phyloP scores from a whole-genome alignment of 441 rosid genomes.

The Theobroma grandiflorum region DNA sequence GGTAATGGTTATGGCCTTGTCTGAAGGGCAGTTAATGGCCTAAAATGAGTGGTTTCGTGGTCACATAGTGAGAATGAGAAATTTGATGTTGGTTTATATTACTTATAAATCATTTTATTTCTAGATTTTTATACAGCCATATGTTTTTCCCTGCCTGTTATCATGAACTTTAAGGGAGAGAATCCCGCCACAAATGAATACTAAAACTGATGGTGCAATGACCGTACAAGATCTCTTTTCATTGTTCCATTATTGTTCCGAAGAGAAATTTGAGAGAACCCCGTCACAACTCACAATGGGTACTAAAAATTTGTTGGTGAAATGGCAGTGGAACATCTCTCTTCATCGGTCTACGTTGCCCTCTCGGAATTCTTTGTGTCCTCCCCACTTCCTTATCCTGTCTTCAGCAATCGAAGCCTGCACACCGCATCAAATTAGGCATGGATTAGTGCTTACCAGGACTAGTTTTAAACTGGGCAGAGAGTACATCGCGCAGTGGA shows the following conservation, averaged over 20 bases:
- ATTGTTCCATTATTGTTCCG: not conserved
- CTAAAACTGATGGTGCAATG: not conserved
- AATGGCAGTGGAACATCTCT: not conserved
- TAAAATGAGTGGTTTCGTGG: not conserved
- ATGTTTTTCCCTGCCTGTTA: too few relatives aligned
- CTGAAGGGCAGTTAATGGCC: not conserved
- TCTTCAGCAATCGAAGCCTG: conserved; percentile 69
- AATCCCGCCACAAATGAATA: not conserved
- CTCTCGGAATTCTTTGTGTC: conserved; percentile 28
- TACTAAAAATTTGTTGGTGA: not conserved
- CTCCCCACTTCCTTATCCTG: conserved; percentile 64
- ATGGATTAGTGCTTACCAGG: not conserved
- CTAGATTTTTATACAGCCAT: not conserved
- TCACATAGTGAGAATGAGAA: not conserved
- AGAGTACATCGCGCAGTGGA: too few relatives aligned
- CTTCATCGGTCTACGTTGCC: conserved; percentile 24
- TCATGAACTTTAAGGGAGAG: not conserved
- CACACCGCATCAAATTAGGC: not conserved
- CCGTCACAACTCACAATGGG: not conserved
- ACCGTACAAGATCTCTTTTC: not conserved
- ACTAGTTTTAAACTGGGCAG: not conserved
- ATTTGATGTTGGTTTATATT: not conserved
- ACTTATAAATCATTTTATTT: not conserved
- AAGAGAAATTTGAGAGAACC: not conserved
- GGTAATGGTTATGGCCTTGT: not conserved